A percentile compares a stretch with the other conserved stretches of the same genome.
These are phyloP conservation scores for Senecio squalidus DNA, from an alignment of 140 eudicot species.

Conservation along the genomic window DNA sequence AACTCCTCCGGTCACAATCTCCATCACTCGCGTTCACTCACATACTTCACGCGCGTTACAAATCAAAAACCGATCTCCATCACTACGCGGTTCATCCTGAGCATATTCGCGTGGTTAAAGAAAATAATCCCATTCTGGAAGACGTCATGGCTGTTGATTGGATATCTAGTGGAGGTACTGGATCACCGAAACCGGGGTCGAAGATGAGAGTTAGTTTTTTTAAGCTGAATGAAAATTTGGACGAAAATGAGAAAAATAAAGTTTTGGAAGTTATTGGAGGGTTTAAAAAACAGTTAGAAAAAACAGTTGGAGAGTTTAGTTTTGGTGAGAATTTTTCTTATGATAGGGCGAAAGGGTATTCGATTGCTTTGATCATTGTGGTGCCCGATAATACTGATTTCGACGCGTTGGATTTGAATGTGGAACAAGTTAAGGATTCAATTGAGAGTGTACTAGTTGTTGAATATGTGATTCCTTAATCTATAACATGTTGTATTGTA, in stretches of 20 bases:
- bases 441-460: neutral
- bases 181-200: constrained; percentile 24
- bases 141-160: constrained; percentile 63
- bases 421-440: neutral
- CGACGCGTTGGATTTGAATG: neutral
- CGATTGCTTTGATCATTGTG: neutral
- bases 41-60: constrained; percentile 46
- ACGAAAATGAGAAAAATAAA: constrained; percentile 25
- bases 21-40: constrained; percentile 49
- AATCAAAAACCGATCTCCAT: constrained; percentile 28
- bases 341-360: neutral
- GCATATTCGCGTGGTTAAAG: constrained; percentile 33
- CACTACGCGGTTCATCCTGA: constrained; percentile 36
- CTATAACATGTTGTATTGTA: neutral
- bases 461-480: neutral
- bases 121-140: constrained; percentile 19
- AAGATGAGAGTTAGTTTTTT: constrained; percentile 39
- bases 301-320: no score
- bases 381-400: neutral
- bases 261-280: neutral
- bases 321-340: neutral
- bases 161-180: constrained; percentile 27
- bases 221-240: constrained; percentile 46
- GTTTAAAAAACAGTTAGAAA: constrained; percentile 5
- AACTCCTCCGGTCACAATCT: constrained; percentile 30